phyloP scores from a whole-genome alignment of 2,329 filamentous ascomycete species.

The Claviceps sp. region DNA sequence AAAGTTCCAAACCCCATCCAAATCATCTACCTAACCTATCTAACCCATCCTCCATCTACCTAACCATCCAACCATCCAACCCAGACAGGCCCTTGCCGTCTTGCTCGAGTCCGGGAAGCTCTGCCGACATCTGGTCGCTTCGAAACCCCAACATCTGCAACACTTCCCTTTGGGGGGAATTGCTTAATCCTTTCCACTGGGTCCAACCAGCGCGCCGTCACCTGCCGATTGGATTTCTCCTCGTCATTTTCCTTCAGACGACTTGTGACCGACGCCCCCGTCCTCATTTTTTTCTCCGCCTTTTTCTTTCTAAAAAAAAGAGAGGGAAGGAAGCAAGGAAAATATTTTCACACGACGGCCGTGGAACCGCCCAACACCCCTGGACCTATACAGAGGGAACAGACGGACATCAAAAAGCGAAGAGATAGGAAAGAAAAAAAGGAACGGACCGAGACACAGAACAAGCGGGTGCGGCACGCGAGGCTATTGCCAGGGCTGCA shows the following conservation, averaged over 20 bases:
- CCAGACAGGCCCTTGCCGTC: neutral
- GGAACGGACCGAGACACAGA: neutral
- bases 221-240: neutral
- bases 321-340: neutral
- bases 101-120: neutral
- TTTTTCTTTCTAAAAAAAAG: neutral
- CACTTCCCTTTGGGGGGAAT: neutral
- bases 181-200: slow-evolving; percentile 3
- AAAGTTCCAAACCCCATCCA: too few relatives aligned
- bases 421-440: neutral
- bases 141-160: slow-evolving; percentile 2
- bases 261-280: neutral
- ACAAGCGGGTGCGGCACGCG: slow-evolving; percentile 3
- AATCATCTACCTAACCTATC: too few relatives aligned
- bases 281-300: neutral
- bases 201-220: slow-evolving; percentile 1
- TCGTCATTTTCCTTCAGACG: neutral
- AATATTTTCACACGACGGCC: neutral
- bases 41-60: too few relatives aligned
- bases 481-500: slow-evolving; percentile 3
- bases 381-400: neutral
- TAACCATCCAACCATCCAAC: too few relatives aligned
- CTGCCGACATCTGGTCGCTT: neutral
- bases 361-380: neutral
- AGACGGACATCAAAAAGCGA: neutral